Evolutionary conservation across 2,329 filamentous ascomycete genomes (phyloP).

Genomic region (Clonostachys solani): DNA sequence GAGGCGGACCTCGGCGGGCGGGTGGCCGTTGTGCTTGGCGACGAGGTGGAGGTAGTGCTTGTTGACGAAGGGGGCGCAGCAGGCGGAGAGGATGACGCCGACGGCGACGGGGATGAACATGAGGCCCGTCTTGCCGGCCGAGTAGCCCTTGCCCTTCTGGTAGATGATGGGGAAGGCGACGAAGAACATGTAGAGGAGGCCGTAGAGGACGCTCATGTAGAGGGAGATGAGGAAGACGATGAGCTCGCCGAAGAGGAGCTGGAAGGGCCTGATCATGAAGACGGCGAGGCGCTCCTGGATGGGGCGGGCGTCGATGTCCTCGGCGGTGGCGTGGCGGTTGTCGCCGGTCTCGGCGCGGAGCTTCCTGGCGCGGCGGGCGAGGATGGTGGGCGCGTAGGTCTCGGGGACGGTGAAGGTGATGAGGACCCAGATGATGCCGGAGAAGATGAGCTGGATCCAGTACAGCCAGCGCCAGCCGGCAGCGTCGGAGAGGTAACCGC

Average conservation of each 20-base stretch:
- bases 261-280: conserved; percentile 79
- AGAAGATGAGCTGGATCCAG: conserved; percentile 79
- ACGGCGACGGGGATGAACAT: conserved; percentile 85
- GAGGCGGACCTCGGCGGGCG: conserved; percentile 72
- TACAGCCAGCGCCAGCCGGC: conserved; percentile 80
- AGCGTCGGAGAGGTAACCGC: conserved; percentile 69
- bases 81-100: conserved; percentile 65
- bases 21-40: conserved; percentile 61
- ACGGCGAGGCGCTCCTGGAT: conserved; percentile 64
- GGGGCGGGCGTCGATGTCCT: conserved; percentile 71
- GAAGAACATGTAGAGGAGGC: conserved; percentile 74
- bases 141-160: conserved; percentile 75
- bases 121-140: conserved; percentile 67
- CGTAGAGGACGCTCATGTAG: conserved; percentile 83
- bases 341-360: conserved; percentile 67
- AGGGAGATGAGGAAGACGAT: conserved; percentile 81
- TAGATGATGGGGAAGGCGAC: conserved; percentile 69
- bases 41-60: conserved; percentile 70
- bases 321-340: conserved; percentile 67
- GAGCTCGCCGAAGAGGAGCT: conserved; percentile 77
- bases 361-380: conserved; percentile 66
- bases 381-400: conserved; percentile 78
- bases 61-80: conserved; percentile 70
- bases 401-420: conserved; percentile 89
- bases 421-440: conserved; percentile 64